phyloP scores from a whole-genome alignment of 129 eudicot species.

The Lactuca saligna region DNA sequence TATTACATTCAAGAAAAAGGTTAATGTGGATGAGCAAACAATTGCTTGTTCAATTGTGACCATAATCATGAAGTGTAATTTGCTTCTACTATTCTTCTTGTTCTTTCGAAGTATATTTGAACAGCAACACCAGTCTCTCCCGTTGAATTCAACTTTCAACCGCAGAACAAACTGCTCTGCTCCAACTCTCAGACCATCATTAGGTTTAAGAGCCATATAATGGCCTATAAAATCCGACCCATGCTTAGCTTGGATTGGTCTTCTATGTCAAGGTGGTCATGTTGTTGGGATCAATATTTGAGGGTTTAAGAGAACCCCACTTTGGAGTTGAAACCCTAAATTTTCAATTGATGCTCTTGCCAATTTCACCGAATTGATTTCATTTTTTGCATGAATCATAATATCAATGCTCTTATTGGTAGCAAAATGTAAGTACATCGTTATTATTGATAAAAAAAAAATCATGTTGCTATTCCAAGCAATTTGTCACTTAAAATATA shows the following conservation, averaged over 20 bases:
- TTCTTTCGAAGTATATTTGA: slow-evolving; percentile 45
- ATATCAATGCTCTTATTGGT: too few species aligned
- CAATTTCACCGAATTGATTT: slow-evolving; percentile 51
- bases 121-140: slow-evolving; percentile 31
- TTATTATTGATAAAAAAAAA: too few species aligned
- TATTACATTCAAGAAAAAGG: slow-evolving; percentile 2
- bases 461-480: too few species aligned
- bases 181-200: slow-evolving; percentile 62
- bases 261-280: slow-evolving; percentile 59
- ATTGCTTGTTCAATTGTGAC: slow-evolving; percentile 10
- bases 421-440: too few species aligned
- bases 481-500: too few species aligned
- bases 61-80: slow-evolving; percentile 37
- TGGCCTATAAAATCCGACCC: slow-evolving; percentile 87
- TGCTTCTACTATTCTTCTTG: slow-evolving; percentile 16
- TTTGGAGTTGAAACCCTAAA: slow-evolving; percentile 56
- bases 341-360: slow-evolving; percentile 66
- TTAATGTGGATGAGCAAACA: slow-evolving; percentile 19
- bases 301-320: slow-evolving; percentile 65
- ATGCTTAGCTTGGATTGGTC: slow-evolving; percentile 66
- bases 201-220: slow-evolving; percentile 69
- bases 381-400: slow-evolving; percentile 49
- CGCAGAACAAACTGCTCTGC: slow-evolving; percentile 58
- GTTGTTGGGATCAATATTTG: slow-evolving; percentile 68
- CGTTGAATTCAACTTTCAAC: slow-evolving; percentile 18